Evolutionary conservation across 2,329 filamentous ascomycete genomes (phyloP).

Genomic region (Aspergillus intermedius): DNA sequence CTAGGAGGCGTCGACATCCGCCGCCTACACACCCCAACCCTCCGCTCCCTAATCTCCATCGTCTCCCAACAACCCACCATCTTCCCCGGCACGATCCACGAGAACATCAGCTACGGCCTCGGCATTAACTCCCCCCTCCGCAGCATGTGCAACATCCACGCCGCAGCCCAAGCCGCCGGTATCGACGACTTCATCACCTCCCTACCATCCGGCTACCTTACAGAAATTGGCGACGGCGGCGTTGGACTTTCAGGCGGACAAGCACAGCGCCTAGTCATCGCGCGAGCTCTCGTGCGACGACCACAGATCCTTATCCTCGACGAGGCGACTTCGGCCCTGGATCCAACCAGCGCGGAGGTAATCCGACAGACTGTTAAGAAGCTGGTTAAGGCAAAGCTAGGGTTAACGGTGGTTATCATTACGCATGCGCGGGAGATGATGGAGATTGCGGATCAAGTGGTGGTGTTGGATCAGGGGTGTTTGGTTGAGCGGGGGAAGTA

Average conservation of each 20-base stretch:
- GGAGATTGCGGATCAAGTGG: slow-evolving; percentile 64
- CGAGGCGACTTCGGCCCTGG: slow-evolving; percentile 77
- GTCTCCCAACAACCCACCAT: slow-evolving; percentile 60
- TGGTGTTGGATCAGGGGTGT: slow-evolving; percentile 64
- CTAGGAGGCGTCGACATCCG: slow-evolving; percentile 50
- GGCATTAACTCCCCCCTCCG: slow-evolving; percentile 48
- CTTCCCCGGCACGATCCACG: slow-evolving; percentile 37
- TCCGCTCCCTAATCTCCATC: slow-evolving; percentile 58
- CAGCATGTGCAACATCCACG: slow-evolving; percentile 43
- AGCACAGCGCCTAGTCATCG: slow-evolving; percentile 73
- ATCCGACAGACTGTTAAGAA: slow-evolving; percentile 57
- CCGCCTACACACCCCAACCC: slow-evolving; percentile 52
- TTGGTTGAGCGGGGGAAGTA: slow-evolving; percentile 65
- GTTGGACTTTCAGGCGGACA: slow-evolving; percentile 72
- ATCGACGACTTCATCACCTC: slow-evolving; percentile 71
- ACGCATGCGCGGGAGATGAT: slow-evolving; percentile 86
- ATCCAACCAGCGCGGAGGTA: slow-evolving; percentile 58
- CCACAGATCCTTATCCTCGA: slow-evolving; percentile 74
- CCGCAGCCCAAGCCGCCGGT: slow-evolving; percentile 51
- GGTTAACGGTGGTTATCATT: slow-evolving; percentile 68
- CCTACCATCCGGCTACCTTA: slow-evolving; percentile 65
- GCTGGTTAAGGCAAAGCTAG: slow-evolving; percentile 41
- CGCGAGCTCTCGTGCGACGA: slow-evolving; percentile 64
- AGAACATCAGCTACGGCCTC: slow-evolving; percentile 68
- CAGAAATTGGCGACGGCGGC: slow-evolving; percentile 69